Percentiles rank a stretch among this genome's conserved stretches.
phyloP scores from a whole-genome alignment of 2,329 filamentous ascomycete species.

The Didymosphaeria variabile region DNA sequence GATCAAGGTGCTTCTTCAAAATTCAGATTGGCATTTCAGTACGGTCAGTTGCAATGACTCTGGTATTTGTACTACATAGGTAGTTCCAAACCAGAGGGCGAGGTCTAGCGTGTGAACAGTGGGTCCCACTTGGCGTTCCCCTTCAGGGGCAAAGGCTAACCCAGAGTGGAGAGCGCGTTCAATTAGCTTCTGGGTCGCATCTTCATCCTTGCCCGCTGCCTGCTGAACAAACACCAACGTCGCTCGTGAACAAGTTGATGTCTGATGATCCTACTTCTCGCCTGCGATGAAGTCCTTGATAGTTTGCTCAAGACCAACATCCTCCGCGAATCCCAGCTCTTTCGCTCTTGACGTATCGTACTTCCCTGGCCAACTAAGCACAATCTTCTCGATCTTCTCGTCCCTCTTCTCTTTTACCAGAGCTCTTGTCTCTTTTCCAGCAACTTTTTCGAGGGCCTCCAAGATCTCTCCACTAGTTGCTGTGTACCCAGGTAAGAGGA shows the following conservation, averaged over 20 bases:
- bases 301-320: constrained; percentile 58
- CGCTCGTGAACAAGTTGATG: background rate
- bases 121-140: background rate
- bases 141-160: background rate
- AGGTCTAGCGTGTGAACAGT: background rate
- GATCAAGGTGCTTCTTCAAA: too few species aligned
- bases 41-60: background rate
- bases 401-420: constrained; percentile 63
- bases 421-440: constrained; percentile 60
- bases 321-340: constrained; percentile 60
- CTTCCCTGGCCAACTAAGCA: constrained; percentile 65
- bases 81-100: background rate
- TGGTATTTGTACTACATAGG: background rate
- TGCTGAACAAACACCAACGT: background rate
- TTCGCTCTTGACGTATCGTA: constrained; percentile 66
- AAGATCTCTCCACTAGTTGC: constrained; percentile 66
- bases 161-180: background rate
- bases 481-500: constrained; percentile 63
- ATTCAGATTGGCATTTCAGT: too few species aligned
- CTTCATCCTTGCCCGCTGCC: background rate
- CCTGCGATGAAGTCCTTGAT: constrained; percentile 55
- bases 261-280: constrained; percentile 26
- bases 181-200: background rate
- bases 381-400: constrained; percentile 60
- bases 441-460: constrained; percentile 64